Evolutionary conservation across 768 basidiomycete genomes (phyloP).

Genomic region (Trametes villosa): DNA sequence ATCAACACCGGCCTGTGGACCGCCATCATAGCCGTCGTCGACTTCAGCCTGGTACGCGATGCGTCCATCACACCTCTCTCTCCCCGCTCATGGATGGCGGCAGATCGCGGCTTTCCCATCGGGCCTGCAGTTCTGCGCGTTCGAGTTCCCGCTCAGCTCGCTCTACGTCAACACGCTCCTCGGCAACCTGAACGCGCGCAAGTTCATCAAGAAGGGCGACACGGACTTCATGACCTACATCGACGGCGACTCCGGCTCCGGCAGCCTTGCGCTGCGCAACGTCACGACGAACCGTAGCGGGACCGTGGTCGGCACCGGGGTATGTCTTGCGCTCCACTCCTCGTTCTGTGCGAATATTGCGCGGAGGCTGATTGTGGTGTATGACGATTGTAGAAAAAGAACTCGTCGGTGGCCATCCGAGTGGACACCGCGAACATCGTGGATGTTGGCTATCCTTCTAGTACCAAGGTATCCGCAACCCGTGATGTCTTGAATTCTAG

Average conservation of each 20-base stretch:
- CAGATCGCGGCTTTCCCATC: background rate
- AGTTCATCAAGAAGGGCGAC: background rate
- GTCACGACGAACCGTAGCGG: background rate
- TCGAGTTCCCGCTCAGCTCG: conserved; percentile 5
- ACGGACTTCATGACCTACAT: background rate
- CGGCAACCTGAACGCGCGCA: conserved; percentile 14
- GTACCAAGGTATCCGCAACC: no score
- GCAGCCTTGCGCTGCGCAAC: background rate
- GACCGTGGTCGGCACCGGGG: no score
- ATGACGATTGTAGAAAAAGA: background rate
- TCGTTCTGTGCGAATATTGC: background rate
- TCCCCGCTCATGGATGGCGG: background rate
- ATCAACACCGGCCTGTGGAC: conserved; percentile 36
- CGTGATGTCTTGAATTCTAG: no score
- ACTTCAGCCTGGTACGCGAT: conserved; percentile 16
- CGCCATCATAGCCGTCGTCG: conserved; percentile 27
- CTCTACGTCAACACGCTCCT: conserved; percentile 15
- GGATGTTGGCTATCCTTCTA: background rate
- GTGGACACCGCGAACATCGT: background rate
- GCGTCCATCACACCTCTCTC: background rate
- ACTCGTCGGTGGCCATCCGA: background rate
- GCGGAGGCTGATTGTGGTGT: background rate
- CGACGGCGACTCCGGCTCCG: background rate
- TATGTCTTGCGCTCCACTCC: no score
- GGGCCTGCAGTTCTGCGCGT: background rate